A percentile compares a stretch with the other conserved stretches of the same genome.
phyloP scores from a whole-genome alignment of 148 eudicot species.

The Diospyros kaki region DNA sequence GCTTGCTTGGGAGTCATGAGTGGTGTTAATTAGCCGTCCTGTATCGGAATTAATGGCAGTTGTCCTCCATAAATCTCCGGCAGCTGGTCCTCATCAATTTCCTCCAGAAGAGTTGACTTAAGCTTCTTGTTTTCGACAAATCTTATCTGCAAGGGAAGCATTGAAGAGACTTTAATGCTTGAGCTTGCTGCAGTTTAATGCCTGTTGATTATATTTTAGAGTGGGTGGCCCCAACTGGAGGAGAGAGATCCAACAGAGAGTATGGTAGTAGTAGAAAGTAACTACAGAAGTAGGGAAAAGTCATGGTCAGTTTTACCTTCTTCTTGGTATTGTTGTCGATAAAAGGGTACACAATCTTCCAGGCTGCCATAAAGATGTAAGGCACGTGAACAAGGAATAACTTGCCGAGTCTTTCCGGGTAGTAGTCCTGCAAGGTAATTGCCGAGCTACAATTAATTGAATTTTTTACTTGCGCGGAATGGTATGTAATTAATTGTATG shows the following conservation, averaged over 20 bases:
- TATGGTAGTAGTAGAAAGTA: no score
- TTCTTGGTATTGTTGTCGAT: slow-evolving; percentile 71
- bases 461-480: no score
- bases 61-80: slow-evolving; percentile 89
- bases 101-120: slow-evolving; percentile 54
- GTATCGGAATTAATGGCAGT: slow-evolving; percentile 54
- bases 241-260: no score
- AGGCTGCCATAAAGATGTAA: slow-evolving; percentile 55
- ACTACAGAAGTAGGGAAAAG: no score
- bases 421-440: slow-evolving; percentile 46
- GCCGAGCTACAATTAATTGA: no score
- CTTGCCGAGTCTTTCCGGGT: slow-evolving; percentile 90
- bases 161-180: no score
- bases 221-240: background rate
- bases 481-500: no score
- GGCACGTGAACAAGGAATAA: slow-evolving; percentile 62
- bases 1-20: no score
- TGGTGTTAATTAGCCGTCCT: slow-evolving; percentile 27
- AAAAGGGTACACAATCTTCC: slow-evolving; percentile 83
- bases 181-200: no score
- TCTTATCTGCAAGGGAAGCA: slow-evolving; percentile 40
- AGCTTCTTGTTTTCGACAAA: slow-evolving; percentile 68
- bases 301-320: slow-evolving; percentile 39
- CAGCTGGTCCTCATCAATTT: slow-evolving; percentile 85
- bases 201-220: background rate